Base-by-base conservation (phyloP, 345 rosid species). In the Lumnitzera racemosa region DNA sequence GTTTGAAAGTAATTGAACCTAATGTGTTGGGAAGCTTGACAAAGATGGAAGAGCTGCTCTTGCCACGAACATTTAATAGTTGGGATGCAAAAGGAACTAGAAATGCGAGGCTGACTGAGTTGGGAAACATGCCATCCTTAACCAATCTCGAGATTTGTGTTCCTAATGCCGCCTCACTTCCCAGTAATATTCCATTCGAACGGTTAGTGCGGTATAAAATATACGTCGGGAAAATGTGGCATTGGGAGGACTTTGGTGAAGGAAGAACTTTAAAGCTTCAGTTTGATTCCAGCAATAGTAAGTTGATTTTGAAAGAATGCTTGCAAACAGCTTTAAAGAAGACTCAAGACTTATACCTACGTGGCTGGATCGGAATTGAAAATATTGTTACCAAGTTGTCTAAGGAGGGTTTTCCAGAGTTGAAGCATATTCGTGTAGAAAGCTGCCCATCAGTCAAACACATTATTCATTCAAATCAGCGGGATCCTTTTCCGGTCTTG, bases 1-100 rank as follows among this genome's bases (percentile, higher is more conserved):
- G 10, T 1, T 68, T 75, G 1, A 14, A 49, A 67, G 56, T 43
- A 11, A 64, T 75, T 43, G 61, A 72, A 51, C 12, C 55, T 0
- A 47, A 36, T 7, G 58, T 75, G n/a, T 49, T 78, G 0, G 51
- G 61, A 58, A 15, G 48, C 12, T 70, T 75, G 58, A 24, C 53
- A n/a, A 24, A 13, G 3, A 61, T 75, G n/a, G 80, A 78, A 50
- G 80, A 75, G 15, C 15, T 78, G 15, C 62, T 49, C 20, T 53
- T 70, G 68, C 13, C 15, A 0, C 10, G 64, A 15, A 57, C 70
- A 50, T 72, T 56, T 55, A 3, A 7, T 13, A 15, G 47, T 0
- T 69, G 80, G 83, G 62, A 15, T 0, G 72, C 55, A 41, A 25
- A 15, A 13, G 0, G 2, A 46, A 0, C 3, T 15, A 53, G 15